These are phyloP conservation scores for Phytopythium helicoides DNA, from an alignment of 352 stramenopile genomes.

Conservation along the genomic window DNA sequence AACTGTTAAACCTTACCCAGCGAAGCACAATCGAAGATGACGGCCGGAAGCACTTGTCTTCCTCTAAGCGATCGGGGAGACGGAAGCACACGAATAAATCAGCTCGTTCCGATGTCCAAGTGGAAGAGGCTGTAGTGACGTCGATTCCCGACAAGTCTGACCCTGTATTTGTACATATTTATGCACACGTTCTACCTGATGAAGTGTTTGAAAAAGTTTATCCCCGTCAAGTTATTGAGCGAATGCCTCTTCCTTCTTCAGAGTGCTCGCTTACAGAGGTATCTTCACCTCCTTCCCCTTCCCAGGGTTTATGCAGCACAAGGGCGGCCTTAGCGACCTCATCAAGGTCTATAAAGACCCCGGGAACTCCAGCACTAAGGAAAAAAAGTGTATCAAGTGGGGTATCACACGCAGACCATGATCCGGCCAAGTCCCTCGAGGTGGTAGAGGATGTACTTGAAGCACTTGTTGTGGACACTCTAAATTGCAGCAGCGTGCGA, in stretches of 20 bases:
- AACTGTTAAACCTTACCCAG: background rate
- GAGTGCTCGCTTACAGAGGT: conserved; percentile 11
- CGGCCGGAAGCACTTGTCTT: background rate
- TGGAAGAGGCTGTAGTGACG: too few species aligned
- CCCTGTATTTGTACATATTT: conserved; percentile 49
- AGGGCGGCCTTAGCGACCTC: conserved; percentile 8
- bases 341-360: conserved; percentile 13
- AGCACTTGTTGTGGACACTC: conserved; percentile 49
- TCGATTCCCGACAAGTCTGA: background rate
- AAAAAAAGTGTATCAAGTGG: background rate
- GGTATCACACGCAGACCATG: conserved; percentile 8
- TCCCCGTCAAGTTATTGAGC: conserved; percentile 25
- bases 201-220: conserved; percentile 52
- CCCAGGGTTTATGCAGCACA: conserved; percentile 10
- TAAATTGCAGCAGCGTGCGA: conserved; percentile 50
- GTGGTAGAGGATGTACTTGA: conserved; percentile 59
- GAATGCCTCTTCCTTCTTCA: conserved; percentile 29
- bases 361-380: background rate
- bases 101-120: background rate
- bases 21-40: too few species aligned
- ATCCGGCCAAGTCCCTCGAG: conserved; percentile 27
- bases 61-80: conserved; percentile 1
- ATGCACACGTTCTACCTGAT: conserved; percentile 52
- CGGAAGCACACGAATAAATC: background rate
- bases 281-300: conserved; percentile 2